phyloP scores from a whole-genome alignment of 306 rosid species.

The Fragaria ananassa region DNA sequence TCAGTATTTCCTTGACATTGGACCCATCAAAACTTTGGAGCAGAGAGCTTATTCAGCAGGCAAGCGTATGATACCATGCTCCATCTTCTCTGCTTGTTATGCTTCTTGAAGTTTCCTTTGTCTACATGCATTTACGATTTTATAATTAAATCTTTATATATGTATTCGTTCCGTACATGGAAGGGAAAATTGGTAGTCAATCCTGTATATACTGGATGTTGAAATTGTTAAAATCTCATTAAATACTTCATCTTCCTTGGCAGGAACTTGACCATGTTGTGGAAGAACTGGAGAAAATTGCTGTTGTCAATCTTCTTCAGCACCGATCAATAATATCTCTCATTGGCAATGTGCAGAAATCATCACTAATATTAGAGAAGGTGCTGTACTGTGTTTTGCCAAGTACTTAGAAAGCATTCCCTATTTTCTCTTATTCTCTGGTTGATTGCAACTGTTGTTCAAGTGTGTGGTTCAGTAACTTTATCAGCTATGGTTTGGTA shows the following conservation, averaged over 20 bases:
- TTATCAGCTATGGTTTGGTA: constrained; percentile 9
- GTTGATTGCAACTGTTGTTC: not conserved
- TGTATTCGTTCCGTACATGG: no score
- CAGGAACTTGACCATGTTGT: constrained; percentile 96
- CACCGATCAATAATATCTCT: constrained; percentile 90
- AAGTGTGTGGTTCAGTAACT: not conserved
- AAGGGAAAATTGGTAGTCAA: no score
- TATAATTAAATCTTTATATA: not conserved
- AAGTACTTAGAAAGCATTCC: no score
- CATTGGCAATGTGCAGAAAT: constrained; percentile 89
- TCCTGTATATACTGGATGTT: no score
- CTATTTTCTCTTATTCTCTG: not conserved
- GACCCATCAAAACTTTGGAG: constrained; percentile 92
- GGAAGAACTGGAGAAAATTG: constrained; percentile 90
- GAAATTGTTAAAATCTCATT: no score
- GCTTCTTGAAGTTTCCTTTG: not conserved
- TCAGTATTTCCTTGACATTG: constrained; percentile 78
- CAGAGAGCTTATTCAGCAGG: constrained; percentile 86
- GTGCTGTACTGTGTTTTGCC: constrained; percentile 36
- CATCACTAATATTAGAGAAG: constrained; percentile 89
- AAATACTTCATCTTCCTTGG: constrained; percentile 22
- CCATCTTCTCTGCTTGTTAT: constrained; percentile 16
- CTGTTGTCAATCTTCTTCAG: constrained; percentile 87
- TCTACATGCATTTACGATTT: not conserved
- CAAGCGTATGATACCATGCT: constrained; percentile 41